Percentiles rank a stretch among this genome's conserved stretches.
These are phyloP conservation scores for Macaranga tanarius DNA, from an alignment of 441 rosid species.

Conservation along the genomic window DNA sequence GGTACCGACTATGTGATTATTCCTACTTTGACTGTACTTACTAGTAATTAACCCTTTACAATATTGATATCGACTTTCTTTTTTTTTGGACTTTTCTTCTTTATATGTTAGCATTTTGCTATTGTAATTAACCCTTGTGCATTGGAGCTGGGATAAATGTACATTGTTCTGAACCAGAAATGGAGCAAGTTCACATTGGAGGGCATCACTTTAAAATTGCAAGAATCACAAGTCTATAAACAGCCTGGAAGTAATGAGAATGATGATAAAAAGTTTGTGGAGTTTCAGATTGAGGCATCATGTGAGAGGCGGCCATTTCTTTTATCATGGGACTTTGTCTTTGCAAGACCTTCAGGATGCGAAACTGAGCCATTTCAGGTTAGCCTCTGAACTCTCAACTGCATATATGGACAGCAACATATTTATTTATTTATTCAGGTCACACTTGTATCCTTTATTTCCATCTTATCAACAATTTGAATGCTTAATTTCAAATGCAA, in stretches of 20 bases:
- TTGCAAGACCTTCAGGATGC: constrained; percentile 29
- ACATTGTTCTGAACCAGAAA: too few species aligned
- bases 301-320: constrained; percentile 32
- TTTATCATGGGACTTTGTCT: constrained; percentile 43
- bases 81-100: not conserved
- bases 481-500: constrained; percentile 5
- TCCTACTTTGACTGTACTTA: too few species aligned
- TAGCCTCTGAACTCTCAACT: not conserved
- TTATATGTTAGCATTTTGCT: not conserved
- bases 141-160: not conserved
- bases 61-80: too few species aligned
- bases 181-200: constrained; percentile 32
- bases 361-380: constrained; percentile 34
- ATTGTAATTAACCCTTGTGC: not conserved
- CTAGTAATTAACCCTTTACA: too few species aligned
- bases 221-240: constrained; percentile 14
- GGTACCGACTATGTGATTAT: constrained; percentile 17
- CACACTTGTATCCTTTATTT: not conserved
- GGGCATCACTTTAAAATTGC: constrained; percentile 31
- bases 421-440: not conserved
- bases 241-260: not conserved
- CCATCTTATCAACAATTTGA: not conserved
- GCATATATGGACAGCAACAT: too few species aligned
- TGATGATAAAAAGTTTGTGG: constrained; percentile 25
- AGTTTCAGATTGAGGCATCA: constrained; percentile 27